These are phyloP conservation scores for Baeospora myosura DNA, from an alignment of 1,284 basidiomycete species.

Conservation along the genomic window DNA sequence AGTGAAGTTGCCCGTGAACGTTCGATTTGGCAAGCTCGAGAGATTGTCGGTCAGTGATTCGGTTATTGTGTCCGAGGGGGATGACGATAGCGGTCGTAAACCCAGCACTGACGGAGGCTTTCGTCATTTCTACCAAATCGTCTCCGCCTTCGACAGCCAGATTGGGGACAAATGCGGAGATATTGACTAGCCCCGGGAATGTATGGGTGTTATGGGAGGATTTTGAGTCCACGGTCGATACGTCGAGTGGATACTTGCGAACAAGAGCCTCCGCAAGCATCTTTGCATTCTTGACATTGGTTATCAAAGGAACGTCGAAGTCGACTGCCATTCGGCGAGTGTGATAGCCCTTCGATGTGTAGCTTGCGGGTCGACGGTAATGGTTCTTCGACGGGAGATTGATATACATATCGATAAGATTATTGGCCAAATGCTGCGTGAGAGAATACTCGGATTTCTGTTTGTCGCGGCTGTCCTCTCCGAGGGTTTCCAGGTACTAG, in stretches of 20 bases:
- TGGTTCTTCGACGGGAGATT: slow-evolving; percentile 98
- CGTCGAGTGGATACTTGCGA: slow-evolving; percentile 80
- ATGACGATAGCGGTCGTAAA: slow-evolving; percentile 81
- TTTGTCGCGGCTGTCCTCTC: slow-evolving; percentile 64
- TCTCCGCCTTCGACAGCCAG: slow-evolving; percentile 52
- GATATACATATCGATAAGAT: slow-evolving; percentile 98
- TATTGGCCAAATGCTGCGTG: slow-evolving; percentile 91
- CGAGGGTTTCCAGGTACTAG: slow-evolving; percentile 85
- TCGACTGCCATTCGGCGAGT: slow-evolving; percentile 99
- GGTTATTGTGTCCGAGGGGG: slow-evolving; percentile 57
- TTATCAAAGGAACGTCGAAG: slow-evolving; percentile 94
- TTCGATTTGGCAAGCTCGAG: slow-evolving; percentile 67
- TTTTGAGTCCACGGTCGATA: slow-evolving; percentile 91
- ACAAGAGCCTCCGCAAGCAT: slow-evolving; percentile 93
- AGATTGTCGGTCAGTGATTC: slow-evolving; percentile 61
- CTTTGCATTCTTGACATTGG: slow-evolving; percentile 99
- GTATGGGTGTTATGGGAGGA: slow-evolving; percentile 86
- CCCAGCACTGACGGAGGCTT: slow-evolving; percentile 80
- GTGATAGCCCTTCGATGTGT: slow-evolving; percentile 94
- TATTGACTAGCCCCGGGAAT: slow-evolving; percentile 90
- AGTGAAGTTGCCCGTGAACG: slow-evolving; percentile 60
- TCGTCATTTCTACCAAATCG: slow-evolving; percentile 65
- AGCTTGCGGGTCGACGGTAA: slow-evolving; percentile 94
- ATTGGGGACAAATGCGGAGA: slow-evolving; percentile 83
- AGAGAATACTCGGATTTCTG: slow-evolving; percentile 96